Percentiles rank a stretch among this genome's conserved stretches.
Conservation (phyloP, 2,329 filamentous ascomycete species). For the Fusarium armeniacum region DNA sequence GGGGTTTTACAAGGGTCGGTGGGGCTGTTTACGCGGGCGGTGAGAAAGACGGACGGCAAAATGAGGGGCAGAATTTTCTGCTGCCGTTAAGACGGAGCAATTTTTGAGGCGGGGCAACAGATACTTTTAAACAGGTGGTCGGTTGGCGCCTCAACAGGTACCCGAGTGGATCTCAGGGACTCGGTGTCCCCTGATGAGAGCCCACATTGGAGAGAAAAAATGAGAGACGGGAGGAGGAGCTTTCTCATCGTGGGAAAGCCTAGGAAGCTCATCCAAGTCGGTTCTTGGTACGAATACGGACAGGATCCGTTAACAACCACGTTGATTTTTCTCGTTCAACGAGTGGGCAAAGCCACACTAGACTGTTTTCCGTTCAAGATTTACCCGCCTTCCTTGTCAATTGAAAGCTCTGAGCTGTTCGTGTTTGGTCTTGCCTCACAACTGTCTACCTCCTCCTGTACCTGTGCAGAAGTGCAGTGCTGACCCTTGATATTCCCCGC, state of each 20-base stretch:
- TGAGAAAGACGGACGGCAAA: constrained; percentile 45
- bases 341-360: constrained; percentile 37
- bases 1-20: constrained; percentile 32
- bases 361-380: background rate
- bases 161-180: constrained; percentile 41
- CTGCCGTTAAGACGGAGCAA: constrained; percentile 34
- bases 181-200: constrained; percentile 23
- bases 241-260: constrained; percentile 33
- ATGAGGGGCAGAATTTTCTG: constrained; percentile 52
- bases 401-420: constrained; percentile 3
- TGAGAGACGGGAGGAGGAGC: constrained; percentile 34
- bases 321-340: constrained; percentile 47
- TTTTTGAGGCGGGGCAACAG: constrained; percentile 40
- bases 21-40: constrained; percentile 45
- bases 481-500: constrained; percentile 38
- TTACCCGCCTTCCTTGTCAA: constrained; percentile 4
- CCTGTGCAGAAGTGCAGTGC: constrained; percentile 2
- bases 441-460: background rate
- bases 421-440: constrained; percentile 1
- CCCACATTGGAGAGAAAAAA: constrained; percentile 28
- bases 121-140: constrained; percentile 34
- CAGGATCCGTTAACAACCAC: constrained; percentile 35
- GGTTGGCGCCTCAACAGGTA: constrained; percentile 28
- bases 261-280: constrained; percentile 33
- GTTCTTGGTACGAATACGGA: constrained; percentile 43